Percentiles rank a stretch among this genome's conserved stretches.
These are phyloP conservation scores for Deinandra increscens DNA, from an alignment of 129 eudicot species.

Conservation along the genomic window DNA sequence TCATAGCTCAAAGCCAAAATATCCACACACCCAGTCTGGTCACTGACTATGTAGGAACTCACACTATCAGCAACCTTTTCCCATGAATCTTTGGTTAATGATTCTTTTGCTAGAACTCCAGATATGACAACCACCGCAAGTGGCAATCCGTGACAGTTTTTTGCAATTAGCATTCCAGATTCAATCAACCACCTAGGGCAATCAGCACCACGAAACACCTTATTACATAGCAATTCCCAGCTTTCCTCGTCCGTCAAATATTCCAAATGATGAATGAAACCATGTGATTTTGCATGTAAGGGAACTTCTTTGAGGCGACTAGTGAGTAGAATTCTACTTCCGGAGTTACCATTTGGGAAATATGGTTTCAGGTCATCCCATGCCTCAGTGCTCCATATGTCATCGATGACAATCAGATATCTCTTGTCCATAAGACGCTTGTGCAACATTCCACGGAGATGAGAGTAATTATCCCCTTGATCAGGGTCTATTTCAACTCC, in stretches of 20 bases:
- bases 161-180: slow-evolving; percentile 23
- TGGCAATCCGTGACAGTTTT: slow-evolving; percentile 33
- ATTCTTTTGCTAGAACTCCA: slow-evolving; percentile 26
- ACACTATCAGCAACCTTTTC: neutral
- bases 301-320: slow-evolving; percentile 24
- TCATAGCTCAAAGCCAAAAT: slow-evolving; percentile 17
- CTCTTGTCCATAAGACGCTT: slow-evolving; percentile 2
- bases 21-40: neutral
- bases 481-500: neutral
- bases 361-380: slow-evolving; percentile 24
- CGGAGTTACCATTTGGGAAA: slow-evolving; percentile 22
- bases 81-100: slow-evolving; percentile 1
- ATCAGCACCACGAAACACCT: slow-evolving; percentile 4
- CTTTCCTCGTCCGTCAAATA: slow-evolving; percentile 18
- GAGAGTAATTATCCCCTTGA: neutral
- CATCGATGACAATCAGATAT: slow-evolving; percentile 43
- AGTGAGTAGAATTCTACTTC: slow-evolving; percentile 35
- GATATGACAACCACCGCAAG: slow-evolving; percentile 34
- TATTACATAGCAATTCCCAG: slow-evolving; percentile 18
- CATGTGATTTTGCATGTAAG: slow-evolving; percentile 1
- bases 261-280: neutral
- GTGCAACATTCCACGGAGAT: slow-evolving; percentile 13
- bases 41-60: neutral
- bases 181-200: slow-evolving; percentile 10
- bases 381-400: slow-evolving; percentile 27